Evolutionary conservation across 768 basidiomycete species (phyloP).

Genomic region (Termitomyces sp.): DNA sequence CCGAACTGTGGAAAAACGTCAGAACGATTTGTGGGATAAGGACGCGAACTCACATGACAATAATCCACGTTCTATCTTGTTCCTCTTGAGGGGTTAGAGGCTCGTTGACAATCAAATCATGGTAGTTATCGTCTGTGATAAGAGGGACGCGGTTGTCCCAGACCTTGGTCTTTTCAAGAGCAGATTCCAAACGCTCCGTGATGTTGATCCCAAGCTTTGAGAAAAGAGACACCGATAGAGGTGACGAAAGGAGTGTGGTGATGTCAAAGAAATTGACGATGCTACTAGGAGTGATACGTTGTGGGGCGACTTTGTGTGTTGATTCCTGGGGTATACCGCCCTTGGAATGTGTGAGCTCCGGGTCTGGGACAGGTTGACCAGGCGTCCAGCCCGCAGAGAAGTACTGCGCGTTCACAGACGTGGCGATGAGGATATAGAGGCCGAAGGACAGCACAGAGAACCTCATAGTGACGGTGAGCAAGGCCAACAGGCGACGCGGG

Average conservation of each 20-base stretch:
- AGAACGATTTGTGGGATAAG: slow-evolving; percentile 6
- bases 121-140: slow-evolving; percentile 80
- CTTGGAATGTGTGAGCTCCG: slow-evolving; percentile 15
- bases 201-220: slow-evolving; percentile 65
- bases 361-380: slow-evolving; percentile 48
- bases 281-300: slow-evolving; percentile 11
- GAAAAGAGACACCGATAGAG: slow-evolving; percentile 52
- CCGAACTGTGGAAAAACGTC: slow-evolving; percentile 36
- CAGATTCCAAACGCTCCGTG: slow-evolving; percentile 43
- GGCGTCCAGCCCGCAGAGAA: slow-evolving; percentile 82
- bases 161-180: slow-evolving; percentile 24
- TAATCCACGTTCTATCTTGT: slow-evolving; percentile 66
- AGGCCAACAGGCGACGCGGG: background rate
- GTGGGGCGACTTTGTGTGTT: slow-evolving; percentile 14
- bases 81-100: slow-evolving; percentile 58
- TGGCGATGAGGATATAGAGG: slow-evolving; percentile 29
- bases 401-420: slow-evolving; percentile 56
- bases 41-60: slow-evolving; percentile 53
- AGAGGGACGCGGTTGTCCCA: slow-evolving; percentile 77
- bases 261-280: slow-evolving; percentile 30
- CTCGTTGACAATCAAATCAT: slow-evolving; percentile 69
- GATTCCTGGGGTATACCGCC: slow-evolving; percentile 17
- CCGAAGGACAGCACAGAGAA: slow-evolving; percentile 28
- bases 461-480: slow-evolving; percentile 43
- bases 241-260: slow-evolving; percentile 42